Evolutionary conservation across 2,329 filamentous ascomycete genomes (phyloP).

Genomic region (Ascochyta lentis): DNA sequence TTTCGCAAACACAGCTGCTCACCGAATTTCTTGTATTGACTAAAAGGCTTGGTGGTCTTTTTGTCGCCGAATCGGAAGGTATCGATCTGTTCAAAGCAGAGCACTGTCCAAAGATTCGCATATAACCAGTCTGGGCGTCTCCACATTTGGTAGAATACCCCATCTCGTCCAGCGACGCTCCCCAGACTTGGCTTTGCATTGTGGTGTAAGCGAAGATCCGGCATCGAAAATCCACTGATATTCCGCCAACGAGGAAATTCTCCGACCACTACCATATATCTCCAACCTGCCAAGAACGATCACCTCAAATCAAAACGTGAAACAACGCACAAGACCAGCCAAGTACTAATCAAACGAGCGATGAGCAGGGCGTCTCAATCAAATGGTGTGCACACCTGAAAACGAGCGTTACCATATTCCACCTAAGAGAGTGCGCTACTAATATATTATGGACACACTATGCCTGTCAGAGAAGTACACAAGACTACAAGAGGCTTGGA

Average conservation of each 20-base stretch:
- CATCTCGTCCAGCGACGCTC: background rate
- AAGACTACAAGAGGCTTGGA: background rate
- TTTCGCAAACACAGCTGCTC: too few species aligned
- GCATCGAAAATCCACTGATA: background rate
- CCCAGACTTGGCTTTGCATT: slow-evolving; percentile 10
- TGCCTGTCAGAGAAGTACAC: background rate
- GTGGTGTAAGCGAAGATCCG: background rate
- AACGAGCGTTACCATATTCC: slow-evolving; percentile 9
- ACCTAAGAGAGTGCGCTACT: slow-evolving; percentile 16
- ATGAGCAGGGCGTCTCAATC: slow-evolving; percentile 7
- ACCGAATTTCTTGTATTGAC: too few species aligned
- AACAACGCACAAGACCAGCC: background rate
- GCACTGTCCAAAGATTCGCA: too few species aligned
- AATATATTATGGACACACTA: slow-evolving; percentile 14
- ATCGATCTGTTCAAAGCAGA: too few species aligned
- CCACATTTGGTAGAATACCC: background rate
- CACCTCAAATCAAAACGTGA: slow-evolving; percentile 8
- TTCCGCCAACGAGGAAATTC: slow-evolving; percentile 28
- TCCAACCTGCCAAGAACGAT: slow-evolving; percentile 15
- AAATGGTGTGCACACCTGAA: background rate
- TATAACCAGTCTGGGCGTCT: too few species aligned
- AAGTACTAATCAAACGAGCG: background rate
- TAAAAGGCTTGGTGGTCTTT: too few species aligned
- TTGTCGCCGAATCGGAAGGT: too few species aligned
- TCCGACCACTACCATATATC: slow-evolving; percentile 14